phyloP scores from a whole-genome alignment of 306 rosid species.

The Prunus kanzakura region DNA sequence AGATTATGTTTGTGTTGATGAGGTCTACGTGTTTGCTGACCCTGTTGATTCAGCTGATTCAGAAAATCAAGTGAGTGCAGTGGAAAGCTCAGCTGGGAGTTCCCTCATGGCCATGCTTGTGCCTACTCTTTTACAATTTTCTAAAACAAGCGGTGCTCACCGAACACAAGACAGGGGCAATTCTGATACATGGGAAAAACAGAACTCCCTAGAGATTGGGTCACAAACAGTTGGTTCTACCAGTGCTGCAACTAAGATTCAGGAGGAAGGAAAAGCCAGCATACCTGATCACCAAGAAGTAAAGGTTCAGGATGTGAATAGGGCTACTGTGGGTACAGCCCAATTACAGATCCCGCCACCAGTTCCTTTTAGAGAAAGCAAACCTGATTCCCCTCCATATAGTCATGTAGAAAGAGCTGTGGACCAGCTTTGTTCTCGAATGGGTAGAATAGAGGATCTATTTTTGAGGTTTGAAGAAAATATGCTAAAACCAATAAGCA shows the following conservation, averaged over 20 bases:
- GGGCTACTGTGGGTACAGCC: constrained; percentile 29
- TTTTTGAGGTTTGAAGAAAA: constrained; percentile 81
- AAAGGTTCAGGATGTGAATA: constrained; percentile 36
- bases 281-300: constrained; percentile 26
- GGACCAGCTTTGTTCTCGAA: constrained; percentile 63
- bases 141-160: constrained; percentile 48
- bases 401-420: constrained; percentile 43
- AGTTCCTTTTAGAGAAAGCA: constrained; percentile 35
- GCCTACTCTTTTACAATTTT: constrained; percentile 72
- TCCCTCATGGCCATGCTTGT: constrained; percentile 84
- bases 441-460: constrained; percentile 65
- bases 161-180: constrained; percentile 19
- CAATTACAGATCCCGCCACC: constrained; percentile 26
- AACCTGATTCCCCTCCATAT: constrained; percentile 23
- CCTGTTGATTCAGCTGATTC: constrained; percentile 54
- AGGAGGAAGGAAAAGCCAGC: constrained; percentile 32
- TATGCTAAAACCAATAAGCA: constrained; percentile 67
- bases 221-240: constrained; percentile 28
- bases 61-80: constrained; percentile 38
- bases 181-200: constrained; percentile 40
- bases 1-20: constrained; percentile 61
- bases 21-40: constrained; percentile 76
- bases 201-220: constrained; percentile 24
- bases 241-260: constrained; percentile 33
- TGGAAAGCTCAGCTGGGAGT: constrained; percentile 47